A percentile compares a stretch with the other conserved stretches of the same genome.
Evolutionary conservation across 2,329 filamentous ascomycete genomes (phyloP).

Genomic region (Phyllosticta citrichinensis): DNA sequence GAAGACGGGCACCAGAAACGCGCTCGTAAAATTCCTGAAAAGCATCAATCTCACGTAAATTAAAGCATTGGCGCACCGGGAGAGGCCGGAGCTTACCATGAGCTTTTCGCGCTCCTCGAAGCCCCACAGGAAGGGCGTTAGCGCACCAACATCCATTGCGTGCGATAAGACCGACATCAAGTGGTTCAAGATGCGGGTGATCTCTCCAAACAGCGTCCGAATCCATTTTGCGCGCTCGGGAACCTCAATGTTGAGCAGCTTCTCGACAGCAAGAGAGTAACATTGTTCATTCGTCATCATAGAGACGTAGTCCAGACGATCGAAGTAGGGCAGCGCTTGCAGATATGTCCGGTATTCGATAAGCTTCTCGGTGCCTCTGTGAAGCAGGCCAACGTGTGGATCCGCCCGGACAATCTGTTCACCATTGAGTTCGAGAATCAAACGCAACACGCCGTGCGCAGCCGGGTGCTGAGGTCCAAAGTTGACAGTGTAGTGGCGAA

Average conservation of each 20-base stretch:
- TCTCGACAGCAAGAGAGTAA: constrained; percentile 91
- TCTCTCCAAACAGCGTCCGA: constrained; percentile 87
- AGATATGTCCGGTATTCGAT: constrained; percentile 99
- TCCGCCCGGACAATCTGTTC: constrained; percentile 96
- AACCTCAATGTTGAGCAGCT: constrained; percentile 93
- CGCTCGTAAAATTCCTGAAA: constrained; percentile 96
- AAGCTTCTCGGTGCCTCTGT: constrained; percentile 97
- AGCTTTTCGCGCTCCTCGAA: constrained; percentile 99
- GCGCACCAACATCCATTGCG: constrained; percentile 96
- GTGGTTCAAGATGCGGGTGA: constrained; percentile 91
- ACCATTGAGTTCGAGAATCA: constrained; percentile 96
- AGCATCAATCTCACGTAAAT: neutral
- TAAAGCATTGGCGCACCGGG: neutral
- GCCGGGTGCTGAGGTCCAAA: constrained; percentile 98
- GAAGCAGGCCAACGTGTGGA: constrained; percentile 90
- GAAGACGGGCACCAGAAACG: constrained; percentile 93
- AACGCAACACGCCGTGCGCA: constrained; percentile 90
- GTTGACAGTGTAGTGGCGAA: constrained; percentile 98
- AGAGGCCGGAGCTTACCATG: constrained; percentile 59
- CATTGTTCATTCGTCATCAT: constrained; percentile 99
- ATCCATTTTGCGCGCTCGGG: constrained; percentile 96
- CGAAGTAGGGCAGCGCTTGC: constrained; percentile 96
- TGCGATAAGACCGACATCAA: constrained; percentile 96
- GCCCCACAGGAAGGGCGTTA: constrained; percentile 98
- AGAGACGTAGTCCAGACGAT: constrained; percentile 95